Conservation (phyloP, 2,329 filamentous ascomycete species). For the Aspergillus caelatus region DNA sequence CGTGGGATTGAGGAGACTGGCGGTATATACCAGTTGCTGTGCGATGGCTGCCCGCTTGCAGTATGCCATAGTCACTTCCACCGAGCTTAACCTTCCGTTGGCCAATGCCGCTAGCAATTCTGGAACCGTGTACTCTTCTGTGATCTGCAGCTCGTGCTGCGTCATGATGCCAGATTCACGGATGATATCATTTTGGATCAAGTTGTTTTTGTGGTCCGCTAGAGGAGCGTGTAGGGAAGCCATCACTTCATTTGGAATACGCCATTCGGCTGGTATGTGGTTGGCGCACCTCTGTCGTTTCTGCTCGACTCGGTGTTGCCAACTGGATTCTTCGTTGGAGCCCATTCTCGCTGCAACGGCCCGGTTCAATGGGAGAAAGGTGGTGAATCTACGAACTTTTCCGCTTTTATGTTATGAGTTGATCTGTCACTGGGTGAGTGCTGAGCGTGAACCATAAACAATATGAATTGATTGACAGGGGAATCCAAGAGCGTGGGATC, state of each 20-base stretch:
- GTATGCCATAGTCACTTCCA: conserved; percentile 54
- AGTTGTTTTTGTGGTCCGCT: conserved; percentile 18
- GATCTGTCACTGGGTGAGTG: too few species aligned
- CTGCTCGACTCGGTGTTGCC: not conserved
- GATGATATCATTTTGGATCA: conserved; percentile 17
- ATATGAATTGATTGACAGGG: too few species aligned
- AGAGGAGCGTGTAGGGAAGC: conserved; percentile 15
- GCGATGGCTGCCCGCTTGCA: conserved; percentile 38
- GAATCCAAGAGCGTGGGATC: too few species aligned
- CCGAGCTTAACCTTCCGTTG: conserved; percentile 31
- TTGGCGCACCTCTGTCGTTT: conserved; percentile 18
- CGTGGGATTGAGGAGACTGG: not conserved
- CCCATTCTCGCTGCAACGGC: not conserved
- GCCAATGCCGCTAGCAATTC: conserved; percentile 32
- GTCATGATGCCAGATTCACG: conserved; percentile 47
- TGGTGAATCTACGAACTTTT: too few species aligned
- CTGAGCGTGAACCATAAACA: too few species aligned
- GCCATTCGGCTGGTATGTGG: conserved; percentile 23
- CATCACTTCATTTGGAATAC: conserved; percentile 14
- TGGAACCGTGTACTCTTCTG: conserved; percentile 43
- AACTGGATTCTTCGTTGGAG: not conserved
- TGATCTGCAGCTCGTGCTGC: conserved; percentile 53
- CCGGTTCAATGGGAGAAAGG: too few species aligned
- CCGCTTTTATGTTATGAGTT: too few species aligned
- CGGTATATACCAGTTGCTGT: conserved; percentile 34